Conservation (phyloP, 768 basidiomycete species). For the Xerocomellus intermedius region DNA sequence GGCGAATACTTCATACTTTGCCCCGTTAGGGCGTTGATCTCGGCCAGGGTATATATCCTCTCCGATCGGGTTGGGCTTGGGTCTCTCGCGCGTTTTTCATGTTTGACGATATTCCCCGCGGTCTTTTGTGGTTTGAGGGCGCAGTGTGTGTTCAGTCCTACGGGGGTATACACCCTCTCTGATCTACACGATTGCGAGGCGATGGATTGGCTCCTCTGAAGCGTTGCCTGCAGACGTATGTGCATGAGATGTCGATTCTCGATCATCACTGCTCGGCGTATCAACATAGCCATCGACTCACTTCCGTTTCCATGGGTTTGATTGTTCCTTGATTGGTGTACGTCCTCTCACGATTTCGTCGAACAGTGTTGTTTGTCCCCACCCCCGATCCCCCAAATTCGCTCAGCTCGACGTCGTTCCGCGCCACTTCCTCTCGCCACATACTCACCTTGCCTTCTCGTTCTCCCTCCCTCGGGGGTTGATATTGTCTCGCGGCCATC, state of each 20-base stretch:
- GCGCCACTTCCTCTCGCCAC: constrained; percentile 56
- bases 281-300: constrained; percentile 8
- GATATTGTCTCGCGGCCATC: not conserved
- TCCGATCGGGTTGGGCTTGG: constrained; percentile 33
- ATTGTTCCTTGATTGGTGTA: constrained; percentile 11
- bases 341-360: constrained; percentile 10
- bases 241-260: not conserved
- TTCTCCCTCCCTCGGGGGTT: constrained; percentile 14
- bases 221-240: constrained; percentile 10
- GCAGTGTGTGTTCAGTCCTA: constrained; percentile 17
- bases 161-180: constrained; percentile 23
- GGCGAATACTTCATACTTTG: constrained; percentile 27
- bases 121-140: constrained; percentile 21
- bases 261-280: not conserved
- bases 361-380: constrained; percentile 15
- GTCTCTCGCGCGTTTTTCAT: constrained; percentile 16
- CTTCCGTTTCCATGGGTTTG: constrained; percentile 23
- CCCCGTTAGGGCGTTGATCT: constrained; percentile 32
- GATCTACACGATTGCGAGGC: constrained; percentile 24
- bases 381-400: constrained; percentile 23
- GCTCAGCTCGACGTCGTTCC: constrained; percentile 28
- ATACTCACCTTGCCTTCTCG: constrained; percentile 42
- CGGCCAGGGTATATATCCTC: constrained; percentile 35
- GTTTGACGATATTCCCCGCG: constrained; percentile 10
- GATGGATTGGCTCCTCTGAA: constrained; percentile 22